Evolutionary conservation across 1,284 basidiomycete genomes (phyloP), one percentile per base, ranked within the genome.

Genomic region (Papiliotrema flavescens): DNA sequence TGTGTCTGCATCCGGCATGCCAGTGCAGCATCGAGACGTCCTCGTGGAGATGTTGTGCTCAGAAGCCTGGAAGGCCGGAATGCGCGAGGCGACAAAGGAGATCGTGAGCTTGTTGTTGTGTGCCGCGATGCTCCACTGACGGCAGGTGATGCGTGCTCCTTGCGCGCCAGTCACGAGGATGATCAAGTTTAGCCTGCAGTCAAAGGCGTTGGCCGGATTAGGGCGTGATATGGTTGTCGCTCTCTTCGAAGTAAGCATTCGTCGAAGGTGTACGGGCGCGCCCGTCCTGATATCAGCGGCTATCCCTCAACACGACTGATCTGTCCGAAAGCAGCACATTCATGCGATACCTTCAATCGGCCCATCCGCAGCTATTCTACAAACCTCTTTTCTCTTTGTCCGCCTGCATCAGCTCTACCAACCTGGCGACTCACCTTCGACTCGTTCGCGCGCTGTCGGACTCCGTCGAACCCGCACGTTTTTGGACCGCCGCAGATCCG

Each of bases 381-480:
- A 88, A 86, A 66, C 84, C 86, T 1, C 76, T 91, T 23, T 89
- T 90, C 69, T 75, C 81, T 0, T 85, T 85, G 47, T 84, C 87
- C 0, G 83, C 83, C 0, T 82, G 86, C 0, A 79, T 80, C 22
- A 84, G 83, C 56, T 81, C 84, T 37, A 65, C 82, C 15, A 80
- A 81, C 0, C 78, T 88, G 2, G 73, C 81, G 4, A 81, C 80
- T 39, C 82, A 87, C 55, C 79, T 89, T 0, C 80, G 81, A 45
- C 75, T 81, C 0, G 70, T 89, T 28, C 73, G 76, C 14, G 76
- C 80, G 0, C 59, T 87, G 32, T 76, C 82, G 2, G 78, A 76
- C 14, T 81, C 83, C 60, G 70, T 88, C 24, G 65, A 69, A 13
- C 79, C 82, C 0, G 81, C 82, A 52, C 19, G 23, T 2, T 84